These are phyloP conservation scores for Phaeophleospora eucalypticola DNA, from an alignment of 2,329 filamentous ascomycete genomes.

Conservation along the genomic window DNA sequence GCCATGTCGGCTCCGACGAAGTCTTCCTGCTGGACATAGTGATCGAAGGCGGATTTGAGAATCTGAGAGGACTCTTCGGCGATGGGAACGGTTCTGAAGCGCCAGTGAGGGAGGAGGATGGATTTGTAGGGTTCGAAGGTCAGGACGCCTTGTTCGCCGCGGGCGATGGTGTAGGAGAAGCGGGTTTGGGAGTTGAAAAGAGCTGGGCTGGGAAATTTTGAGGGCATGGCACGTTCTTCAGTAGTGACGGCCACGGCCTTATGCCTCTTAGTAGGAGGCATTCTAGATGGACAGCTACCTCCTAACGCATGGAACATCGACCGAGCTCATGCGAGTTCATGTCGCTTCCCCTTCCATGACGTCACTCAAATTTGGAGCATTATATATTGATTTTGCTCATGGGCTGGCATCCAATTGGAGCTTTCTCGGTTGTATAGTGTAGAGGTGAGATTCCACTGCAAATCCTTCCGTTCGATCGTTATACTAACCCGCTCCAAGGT, in stretches of 20 bases:
- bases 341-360: background rate
- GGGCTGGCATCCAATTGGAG: background rate
- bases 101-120: slow-evolving; percentile 56
- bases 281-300: background rate
- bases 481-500: background rate
- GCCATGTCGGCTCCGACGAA: slow-evolving; percentile 64
- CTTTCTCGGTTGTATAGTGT: background rate
- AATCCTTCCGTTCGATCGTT: background rate
- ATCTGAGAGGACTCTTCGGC: slow-evolving; percentile 48
- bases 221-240: background rate
- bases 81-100: slow-evolving; percentile 53
- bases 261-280: background rate
- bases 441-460: background rate
- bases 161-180: slow-evolving; percentile 55
- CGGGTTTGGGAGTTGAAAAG: slow-evolving; percentile 33
- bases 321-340: too few species aligned
- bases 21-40: slow-evolving; percentile 50
- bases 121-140: slow-evolving; percentile 63
- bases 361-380: background rate
- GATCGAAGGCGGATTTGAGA: slow-evolving; percentile 50
- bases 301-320: background rate
- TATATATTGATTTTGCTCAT: background rate
- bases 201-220: slow-evolving; percentile 23
- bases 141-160: slow-evolving; percentile 58
- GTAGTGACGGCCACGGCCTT: background rate